Percentiles rank a stretch among this genome's conserved stretches.
phyloP scores from a whole-genome alignment of 2,329 filamentous ascomycete species.

The Paecilomyces sp. region DNA sequence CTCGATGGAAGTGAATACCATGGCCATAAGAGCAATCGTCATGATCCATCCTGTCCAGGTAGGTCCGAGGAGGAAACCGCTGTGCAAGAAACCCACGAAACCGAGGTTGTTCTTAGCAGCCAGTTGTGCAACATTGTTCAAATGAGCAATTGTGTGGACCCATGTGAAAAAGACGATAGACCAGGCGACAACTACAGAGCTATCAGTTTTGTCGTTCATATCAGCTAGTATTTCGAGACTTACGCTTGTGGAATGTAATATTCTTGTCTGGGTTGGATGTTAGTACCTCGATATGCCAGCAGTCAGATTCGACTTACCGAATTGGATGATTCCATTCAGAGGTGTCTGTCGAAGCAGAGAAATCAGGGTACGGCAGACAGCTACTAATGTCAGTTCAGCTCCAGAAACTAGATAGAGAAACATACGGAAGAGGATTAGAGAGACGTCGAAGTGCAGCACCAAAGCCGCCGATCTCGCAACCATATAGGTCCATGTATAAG shows the following conservation, averaged over 20 bases:
- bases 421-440: conserved; percentile 62
- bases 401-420: conserved; percentile 4
- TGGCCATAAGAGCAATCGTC: conserved; percentile 69
- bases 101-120: conserved; percentile 68
- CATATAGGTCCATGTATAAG: conserved; percentile 68
- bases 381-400: conserved; percentile 10
- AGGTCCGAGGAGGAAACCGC: conserved; percentile 71
- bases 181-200: conserved; percentile 58
- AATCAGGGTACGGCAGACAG: conserved; percentile 77
- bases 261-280: conserved; percentile 57
- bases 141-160: conserved; percentile 79
- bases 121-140: conserved; percentile 77
- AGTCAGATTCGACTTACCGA: conserved; percentile 31
- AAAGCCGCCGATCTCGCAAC: conserved; percentile 70
- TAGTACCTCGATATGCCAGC: neutral
- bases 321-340: conserved; percentile 78
- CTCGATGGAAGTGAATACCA: conserved; percentile 70
- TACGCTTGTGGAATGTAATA: conserved; percentile 74
- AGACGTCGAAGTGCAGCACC: conserved; percentile 74
- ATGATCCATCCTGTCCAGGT: conserved; percentile 85
- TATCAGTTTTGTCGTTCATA: conserved; percentile 3
- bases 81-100: conserved; percentile 68
- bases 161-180: conserved; percentile 84
- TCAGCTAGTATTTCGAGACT: conserved; percentile 1
- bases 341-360: conserved; percentile 74